These are phyloP conservation scores for Chlamydomonas urium DNA, from an alignment of 139 green algal genomes.

Conservation along the genomic window DNA sequence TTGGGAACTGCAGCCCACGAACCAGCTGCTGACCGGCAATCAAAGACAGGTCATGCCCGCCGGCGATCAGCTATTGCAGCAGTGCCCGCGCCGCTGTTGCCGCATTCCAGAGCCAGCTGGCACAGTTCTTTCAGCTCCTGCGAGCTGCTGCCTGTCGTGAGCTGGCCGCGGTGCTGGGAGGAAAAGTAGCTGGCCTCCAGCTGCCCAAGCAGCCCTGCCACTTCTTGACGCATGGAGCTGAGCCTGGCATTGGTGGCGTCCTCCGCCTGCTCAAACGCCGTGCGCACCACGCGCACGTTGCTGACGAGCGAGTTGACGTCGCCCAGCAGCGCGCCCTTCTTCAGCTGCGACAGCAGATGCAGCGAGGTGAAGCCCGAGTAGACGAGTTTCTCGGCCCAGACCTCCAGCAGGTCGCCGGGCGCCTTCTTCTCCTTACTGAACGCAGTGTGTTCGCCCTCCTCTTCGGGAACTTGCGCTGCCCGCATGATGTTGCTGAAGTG, in stretches of 20 bases:
- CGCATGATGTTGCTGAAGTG: slow-evolving; percentile 30
- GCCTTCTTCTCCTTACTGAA: slow-evolving; percentile 18
- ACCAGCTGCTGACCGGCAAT: too few relatives aligned
- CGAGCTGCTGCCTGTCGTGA: not conserved
- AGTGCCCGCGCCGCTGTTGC: too few relatives aligned
- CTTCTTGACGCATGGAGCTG: not conserved
- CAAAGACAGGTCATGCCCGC: too few relatives aligned
- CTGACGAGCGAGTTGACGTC: slow-evolving; percentile 24
- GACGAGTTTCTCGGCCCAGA: slow-evolving; percentile 37
- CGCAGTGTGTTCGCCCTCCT: slow-evolving; percentile 21
- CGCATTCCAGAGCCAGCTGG: slow-evolving; percentile 8
- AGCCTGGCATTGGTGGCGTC: slow-evolving; percentile 2
- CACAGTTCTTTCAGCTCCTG: slow-evolving; percentile 3
- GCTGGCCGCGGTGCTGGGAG: slow-evolving; percentile 2
- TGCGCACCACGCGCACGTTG: slow-evolving; percentile 17
- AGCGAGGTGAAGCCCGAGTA: slow-evolving; percentile 29
- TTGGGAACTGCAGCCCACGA: too few relatives aligned
- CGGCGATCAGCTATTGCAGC: too few relatives aligned
- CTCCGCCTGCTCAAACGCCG: slow-evolving; percentile 14
- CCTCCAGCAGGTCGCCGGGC: slow-evolving; percentile 38
- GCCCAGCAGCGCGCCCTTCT: slow-evolving; percentile 29
- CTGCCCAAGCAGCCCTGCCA: slow-evolving; percentile 6
- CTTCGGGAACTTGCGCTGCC: slow-evolving; percentile 27
- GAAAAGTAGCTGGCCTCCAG: slow-evolving; percentile 21
- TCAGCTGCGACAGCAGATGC: slow-evolving; percentile 29